Evolutionary conservation across 768 basidiomycete species (phyloP).

Genomic region (Lactifluus echinatus): DNA sequence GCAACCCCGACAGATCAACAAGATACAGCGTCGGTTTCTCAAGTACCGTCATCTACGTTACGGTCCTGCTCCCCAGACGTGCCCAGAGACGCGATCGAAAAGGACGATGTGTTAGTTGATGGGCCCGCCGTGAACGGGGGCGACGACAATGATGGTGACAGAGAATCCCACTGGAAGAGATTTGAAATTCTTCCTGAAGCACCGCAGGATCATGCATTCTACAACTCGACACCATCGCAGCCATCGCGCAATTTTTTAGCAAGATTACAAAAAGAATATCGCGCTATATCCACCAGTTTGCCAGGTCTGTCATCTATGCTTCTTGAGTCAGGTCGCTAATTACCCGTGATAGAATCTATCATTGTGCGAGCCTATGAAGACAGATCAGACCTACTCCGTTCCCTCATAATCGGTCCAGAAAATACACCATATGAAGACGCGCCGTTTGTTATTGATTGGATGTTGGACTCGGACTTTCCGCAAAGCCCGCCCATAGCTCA

Average conservation of each 20-base stretch:
- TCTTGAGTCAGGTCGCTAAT: background rate
- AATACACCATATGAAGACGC: slow-evolving; percentile 95
- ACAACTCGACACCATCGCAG: slow-evolving; percentile 47
- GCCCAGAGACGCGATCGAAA: slow-evolving; percentile 25
- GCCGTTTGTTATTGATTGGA: slow-evolving; percentile 93
- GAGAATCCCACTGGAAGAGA: slow-evolving; percentile 56
- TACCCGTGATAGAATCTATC: slow-evolving; percentile 55
- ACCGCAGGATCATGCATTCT: slow-evolving; percentile 79
- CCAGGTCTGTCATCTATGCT: slow-evolving; percentile 48
- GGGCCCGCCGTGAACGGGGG: slow-evolving; percentile 18
- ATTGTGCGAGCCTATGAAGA: slow-evolving; percentile 88
- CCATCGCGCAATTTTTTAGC: slow-evolving; percentile 67
- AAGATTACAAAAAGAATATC: slow-evolving; percentile 78
- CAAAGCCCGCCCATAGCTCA: slow-evolving; percentile 78
- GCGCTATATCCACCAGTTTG: slow-evolving; percentile 64
- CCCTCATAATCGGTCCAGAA: slow-evolving; percentile 84
- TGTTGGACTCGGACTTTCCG: slow-evolving; percentile 77
- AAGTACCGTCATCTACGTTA: slow-evolving; percentile 17
- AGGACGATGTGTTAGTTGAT: slow-evolving; percentile 25
- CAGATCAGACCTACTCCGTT: slow-evolving; percentile 76
- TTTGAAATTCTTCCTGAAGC: slow-evolving; percentile 72
- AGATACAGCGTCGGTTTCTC: slow-evolving; percentile 16
- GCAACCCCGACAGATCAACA: slow-evolving; percentile 3
- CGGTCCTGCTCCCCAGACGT: slow-evolving; percentile 25
- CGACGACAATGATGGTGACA: slow-evolving; percentile 27